These are phyloP conservation scores for Blastobotrys americana DNA, from an alignment of 805 yeast species.

Conservation along the genomic window DNA sequence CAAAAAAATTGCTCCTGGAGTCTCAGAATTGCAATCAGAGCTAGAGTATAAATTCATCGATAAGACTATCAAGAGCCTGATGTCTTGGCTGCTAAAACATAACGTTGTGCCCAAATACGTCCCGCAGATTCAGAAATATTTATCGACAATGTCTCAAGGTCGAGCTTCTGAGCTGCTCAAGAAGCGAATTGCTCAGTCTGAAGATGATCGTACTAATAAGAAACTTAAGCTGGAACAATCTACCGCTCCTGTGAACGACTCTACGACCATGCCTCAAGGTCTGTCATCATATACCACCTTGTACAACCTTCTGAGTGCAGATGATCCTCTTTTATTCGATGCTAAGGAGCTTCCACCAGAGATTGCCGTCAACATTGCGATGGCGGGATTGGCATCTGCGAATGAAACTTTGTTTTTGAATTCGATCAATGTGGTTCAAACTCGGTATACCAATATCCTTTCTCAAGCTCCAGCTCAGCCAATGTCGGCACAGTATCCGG, in stretches of 20 bases:
- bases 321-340: slow-evolving; percentile 63
- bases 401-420: slow-evolving; percentile 47
- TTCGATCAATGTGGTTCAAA: slow-evolving; percentile 62
- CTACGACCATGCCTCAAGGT: slow-evolving; percentile 22
- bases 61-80: slow-evolving; percentile 38
- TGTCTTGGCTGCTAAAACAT: slow-evolving; percentile 19
- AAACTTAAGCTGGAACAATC: slow-evolving; percentile 17
- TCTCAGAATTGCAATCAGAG: slow-evolving; percentile 36
- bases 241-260: slow-evolving; percentile 16
- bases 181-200: slow-evolving; percentile 30
- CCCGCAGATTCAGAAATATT: slow-evolving; percentile 26
- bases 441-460: slow-evolving; percentile 51
- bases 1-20: slow-evolving; percentile 12
- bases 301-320: slow-evolving; percentile 57
- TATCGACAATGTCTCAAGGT: slow-evolving; percentile 24
- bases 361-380: slow-evolving; percentile 56
- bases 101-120: slow-evolving; percentile 30
- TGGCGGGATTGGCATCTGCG: slow-evolving; percentile 54
- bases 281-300: slow-evolving; percentile 46
- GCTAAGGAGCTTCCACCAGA: slow-evolving; percentile 59
- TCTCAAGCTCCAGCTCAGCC: slow-evolving; percentile 21
- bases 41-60: slow-evolving; percentile 57
- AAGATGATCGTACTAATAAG: slow-evolving; percentile 24
- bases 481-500: slow-evolving; percentile 11
- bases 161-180: slow-evolving; percentile 25